Percentiles rank a stretch among this genome's conserved stretches.
Evolutionary conservation across 345 rosid species (phyloP).

Genomic region (Salix arbutifolia): DNA sequence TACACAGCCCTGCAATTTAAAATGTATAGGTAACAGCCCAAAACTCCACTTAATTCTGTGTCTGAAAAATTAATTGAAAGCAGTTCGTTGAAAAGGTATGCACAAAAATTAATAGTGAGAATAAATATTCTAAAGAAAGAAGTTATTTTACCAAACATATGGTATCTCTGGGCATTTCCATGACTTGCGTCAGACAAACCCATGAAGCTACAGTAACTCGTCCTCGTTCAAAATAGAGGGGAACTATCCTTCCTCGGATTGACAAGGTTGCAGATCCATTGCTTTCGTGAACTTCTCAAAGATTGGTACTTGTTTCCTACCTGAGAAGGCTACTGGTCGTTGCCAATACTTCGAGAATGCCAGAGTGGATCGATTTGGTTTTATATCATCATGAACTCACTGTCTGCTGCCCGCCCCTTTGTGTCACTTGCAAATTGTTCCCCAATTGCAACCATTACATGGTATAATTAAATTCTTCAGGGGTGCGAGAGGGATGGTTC

Average conservation of each 20-base stretch:
- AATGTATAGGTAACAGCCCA: background rate
- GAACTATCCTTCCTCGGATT: constrained; percentile 3
- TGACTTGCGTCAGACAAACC: constrained; percentile 30
- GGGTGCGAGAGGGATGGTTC: background rate
- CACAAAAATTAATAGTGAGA: constrained; percentile 15
- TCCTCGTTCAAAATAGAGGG: constrained; percentile 20
- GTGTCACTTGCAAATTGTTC: background rate
- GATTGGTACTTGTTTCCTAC: background rate
- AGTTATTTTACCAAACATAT: constrained; percentile 12
- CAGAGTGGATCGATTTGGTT: background rate
- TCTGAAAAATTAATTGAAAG: background rate
- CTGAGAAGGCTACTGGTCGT: background rate
- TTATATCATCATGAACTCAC: background rate
- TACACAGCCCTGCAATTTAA: background rate
- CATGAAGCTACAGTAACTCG: constrained; percentile 2
- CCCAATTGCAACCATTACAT: background rate
- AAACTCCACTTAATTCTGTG: background rate
- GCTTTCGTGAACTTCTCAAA: background rate
- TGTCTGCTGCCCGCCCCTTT: background rate
- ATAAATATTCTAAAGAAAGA: background rate
- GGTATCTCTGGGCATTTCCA: constrained; percentile 12
- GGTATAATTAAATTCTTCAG: background rate
- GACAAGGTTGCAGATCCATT: background rate
- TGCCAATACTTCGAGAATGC: background rate
- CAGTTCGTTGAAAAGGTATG: constrained; percentile 15